Evolutionary conservation across 176 grass and related monocot species (phyloP), one percentile per base, ranked within the genome.

Genomic region (Rhynchospora tenuis): DNA sequence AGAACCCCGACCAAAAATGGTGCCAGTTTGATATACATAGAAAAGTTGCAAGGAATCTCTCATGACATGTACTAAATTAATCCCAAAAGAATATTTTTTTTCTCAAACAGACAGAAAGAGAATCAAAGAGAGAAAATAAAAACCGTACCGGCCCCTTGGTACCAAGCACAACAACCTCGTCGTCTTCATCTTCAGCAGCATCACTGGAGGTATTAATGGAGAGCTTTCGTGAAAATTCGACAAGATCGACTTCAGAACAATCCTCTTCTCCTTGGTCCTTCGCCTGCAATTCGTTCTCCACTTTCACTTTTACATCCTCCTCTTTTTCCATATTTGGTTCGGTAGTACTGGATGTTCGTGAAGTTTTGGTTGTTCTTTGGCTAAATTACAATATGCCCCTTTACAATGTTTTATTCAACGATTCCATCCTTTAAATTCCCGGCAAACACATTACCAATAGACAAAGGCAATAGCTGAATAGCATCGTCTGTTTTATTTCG

Each of bases 271-370:
- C 23, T 31, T 56, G 3, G 24, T 81, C 78, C 45, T 82, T 60
- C 16, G 19, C 67, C 24, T 64, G n/a, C 78, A 28, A 55, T 63
- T 31, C 23, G 26, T 83, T 33, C n/a, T 44, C 67, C 24, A 42
- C 22, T 50, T 83, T 83, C 80, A 52, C 62, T 43, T 59, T 78
- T 12, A 9, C 29, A 58, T 76, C 86, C 80, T 73, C 79, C n/a
- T 83, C 70, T 43, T 78, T 57, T 83, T 77, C 66, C 80, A 83
- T 86, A 52, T 82, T 82, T 82, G 23, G 6, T 26, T 64, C 38
- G 2, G 11, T 0, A 27, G 15, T 15, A 58, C 47, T 52, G 43
- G 48, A 48, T 3, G 46, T 38, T 38, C 33, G 33, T 4, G 33
- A 31, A 12, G 58, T 28, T 60, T 10, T 60, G 55, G 12, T 66